Evolutionary conservation across 345 rosid species (phyloP), one percentile per base, ranked within the genome.

Genomic region (Mallotus nudiflorus): DNA sequence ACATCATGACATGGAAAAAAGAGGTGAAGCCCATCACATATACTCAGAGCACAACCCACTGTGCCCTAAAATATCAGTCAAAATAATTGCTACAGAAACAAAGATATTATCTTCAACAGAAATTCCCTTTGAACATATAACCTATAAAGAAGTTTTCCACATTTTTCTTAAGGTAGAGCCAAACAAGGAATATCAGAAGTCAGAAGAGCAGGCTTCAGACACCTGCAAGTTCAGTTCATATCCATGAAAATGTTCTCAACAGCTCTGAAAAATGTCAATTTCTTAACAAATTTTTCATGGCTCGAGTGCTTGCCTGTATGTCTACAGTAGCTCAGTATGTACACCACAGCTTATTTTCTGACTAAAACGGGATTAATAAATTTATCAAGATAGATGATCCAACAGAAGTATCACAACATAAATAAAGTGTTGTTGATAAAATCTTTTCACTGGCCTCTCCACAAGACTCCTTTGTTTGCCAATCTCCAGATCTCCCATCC

Each of bases 361-460:
- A n/a, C 31, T 67, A 24, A 22, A 22, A 37, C 37, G 14, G 48
- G 24, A 28, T 52, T 24, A 28, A 16, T 16, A 53, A 28, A 25
- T 67, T 35, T 3, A 37, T 37, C 60, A 67, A 24, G 50, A 67
- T 24, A 37, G 35, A 67, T 52, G n/a, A n/a, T n/a, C n/a, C n/a
- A 39, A 40, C 33, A 13, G 24, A 45, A 20, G 18, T 51, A 31
- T 66, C 57, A 51, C 62, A 31, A 29, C 24, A 67, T 24, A 54
- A 15, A 54, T 54, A 27, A n/a, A n/a, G n/a, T n/a, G 39, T 53
- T 25, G 48, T 18, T 24, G 27, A 66, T 15, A 50, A 51, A 46
- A 46, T 2, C 37, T 2, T n/a, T 2, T 25, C 57, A 53, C 16
- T 53, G 24, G 5, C 46, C 44, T 33, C 46, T 48, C 20, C 6